Conservation (phyloP, 495 filamentous ascomycete species). For the Penicillium coffeae region DNA sequence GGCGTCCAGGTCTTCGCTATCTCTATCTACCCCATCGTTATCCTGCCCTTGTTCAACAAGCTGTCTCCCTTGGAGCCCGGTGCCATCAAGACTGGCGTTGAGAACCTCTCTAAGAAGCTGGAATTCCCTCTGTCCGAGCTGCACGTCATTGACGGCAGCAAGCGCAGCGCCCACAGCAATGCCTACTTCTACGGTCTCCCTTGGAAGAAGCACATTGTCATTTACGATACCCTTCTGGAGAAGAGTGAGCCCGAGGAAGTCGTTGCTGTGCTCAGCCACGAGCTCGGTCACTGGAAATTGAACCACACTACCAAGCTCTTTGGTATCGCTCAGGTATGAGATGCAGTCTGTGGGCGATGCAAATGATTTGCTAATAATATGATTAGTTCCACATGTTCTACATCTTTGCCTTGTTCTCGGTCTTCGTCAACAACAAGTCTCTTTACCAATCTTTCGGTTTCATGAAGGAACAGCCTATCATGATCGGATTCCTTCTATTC, state of each 20-base stretch:
- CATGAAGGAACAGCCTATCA: slow-evolving; percentile 76
- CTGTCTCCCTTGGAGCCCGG: slow-evolving; percentile 88
- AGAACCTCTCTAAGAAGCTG: slow-evolving; percentile 75
- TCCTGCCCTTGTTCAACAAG: slow-evolving; percentile 97
- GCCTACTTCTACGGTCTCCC: slow-evolving; percentile 97
- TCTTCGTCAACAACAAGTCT: slow-evolving; percentile 92
- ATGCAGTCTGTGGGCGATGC: not conserved
- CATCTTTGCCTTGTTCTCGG: slow-evolving; percentile 92
- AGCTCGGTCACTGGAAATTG: slow-evolving; percentile 94
- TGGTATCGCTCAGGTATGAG: slow-evolving; percentile 72
- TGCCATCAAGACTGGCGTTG: slow-evolving; percentile 79
- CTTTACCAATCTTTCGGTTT: slow-evolving; percentile 92
- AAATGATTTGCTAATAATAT: slow-evolving; percentile 13
- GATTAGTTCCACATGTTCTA: slow-evolving; percentile 84
- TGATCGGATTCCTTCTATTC: slow-evolving; percentile 95
- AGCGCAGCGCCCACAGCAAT: slow-evolving; percentile 94
- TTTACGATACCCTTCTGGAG: slow-evolving; percentile 95
- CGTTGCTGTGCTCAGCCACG: slow-evolving; percentile 89
- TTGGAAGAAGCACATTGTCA: slow-evolving; percentile 99
- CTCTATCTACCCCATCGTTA: slow-evolving; percentile 91
- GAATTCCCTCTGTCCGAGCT: slow-evolving; percentile 89
- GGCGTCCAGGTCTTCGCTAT: slow-evolving; percentile 88
- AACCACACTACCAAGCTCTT: slow-evolving; percentile 93
- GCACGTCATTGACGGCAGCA: slow-evolving; percentile 95
- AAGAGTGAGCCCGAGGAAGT: slow-evolving; percentile 90